A percentile compares a stretch with the other conserved stretches of the same genome.
These are phyloP conservation scores for Schizothecium vesticola DNA, from an alignment of 495 filamentous ascomycete species.

Conservation along the genomic window DNA sequence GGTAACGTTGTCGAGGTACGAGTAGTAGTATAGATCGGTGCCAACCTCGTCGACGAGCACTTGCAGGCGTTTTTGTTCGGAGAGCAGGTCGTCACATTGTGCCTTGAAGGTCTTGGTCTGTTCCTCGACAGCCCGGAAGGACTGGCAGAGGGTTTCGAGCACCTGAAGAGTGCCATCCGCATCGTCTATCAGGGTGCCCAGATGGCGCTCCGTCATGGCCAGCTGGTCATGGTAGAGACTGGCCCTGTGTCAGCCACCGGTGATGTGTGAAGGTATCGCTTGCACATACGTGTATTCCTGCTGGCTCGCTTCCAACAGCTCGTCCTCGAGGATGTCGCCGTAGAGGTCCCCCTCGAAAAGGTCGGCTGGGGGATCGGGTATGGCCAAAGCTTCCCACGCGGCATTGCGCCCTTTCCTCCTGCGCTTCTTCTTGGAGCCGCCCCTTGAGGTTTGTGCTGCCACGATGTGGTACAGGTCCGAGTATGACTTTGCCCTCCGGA, in stretches of 20 bases:
- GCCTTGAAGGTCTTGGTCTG: constrained; percentile 89
- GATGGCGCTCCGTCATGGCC: constrained; percentile 67
- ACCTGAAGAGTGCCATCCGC: constrained; percentile 67
- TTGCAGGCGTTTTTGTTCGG: constrained; percentile 70
- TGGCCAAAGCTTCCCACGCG: constrained; percentile 37
- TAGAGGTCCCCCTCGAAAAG: constrained; percentile 54
- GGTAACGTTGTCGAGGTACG: constrained; percentile 85
- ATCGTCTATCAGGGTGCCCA: constrained; percentile 71
- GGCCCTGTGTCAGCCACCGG: constrained; percentile 25
- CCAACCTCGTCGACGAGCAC: constrained; percentile 74
- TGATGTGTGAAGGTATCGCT: background rate
- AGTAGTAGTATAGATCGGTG: constrained; percentile 83
- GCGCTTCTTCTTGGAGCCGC: constrained; percentile 33
- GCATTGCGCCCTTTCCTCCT: constrained; percentile 35
- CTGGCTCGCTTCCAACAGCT: constrained; percentile 72
- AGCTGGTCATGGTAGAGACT: constrained; percentile 77
- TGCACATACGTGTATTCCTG: constrained; percentile 71
- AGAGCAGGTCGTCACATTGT: constrained; percentile 79
- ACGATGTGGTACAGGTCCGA: constrained; percentile 65
- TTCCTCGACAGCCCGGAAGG: constrained; percentile 78
- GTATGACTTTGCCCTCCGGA: constrained; percentile 66
- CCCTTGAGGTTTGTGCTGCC: constrained; percentile 48
- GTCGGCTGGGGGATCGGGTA: constrained; percentile 52
- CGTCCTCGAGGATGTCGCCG: constrained; percentile 56
- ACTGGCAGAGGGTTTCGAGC: constrained; percentile 68